A percentile compares a stretch with the other conserved stretches of the same genome.
phyloP scores from a whole-genome alignment of 192 early-diverging fungal genomes.

The Cladochytrium replicatum region DNA sequence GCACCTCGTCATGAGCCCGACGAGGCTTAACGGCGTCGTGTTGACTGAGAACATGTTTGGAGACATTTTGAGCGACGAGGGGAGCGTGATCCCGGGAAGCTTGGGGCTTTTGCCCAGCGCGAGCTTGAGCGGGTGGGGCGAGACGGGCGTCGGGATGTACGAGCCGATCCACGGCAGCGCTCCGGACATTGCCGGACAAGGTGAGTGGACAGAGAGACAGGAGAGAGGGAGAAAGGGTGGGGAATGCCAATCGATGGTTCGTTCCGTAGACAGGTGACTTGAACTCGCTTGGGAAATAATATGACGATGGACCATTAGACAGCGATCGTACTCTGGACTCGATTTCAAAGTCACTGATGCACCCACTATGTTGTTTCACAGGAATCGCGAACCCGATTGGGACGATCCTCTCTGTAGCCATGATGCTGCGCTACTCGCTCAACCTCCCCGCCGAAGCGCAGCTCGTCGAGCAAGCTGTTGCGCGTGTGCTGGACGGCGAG shows the following conservation, averaged over 20 bases:
- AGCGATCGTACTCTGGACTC: too few relatives aligned
- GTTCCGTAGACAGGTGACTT: too few relatives aligned
- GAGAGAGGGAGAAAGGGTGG: too few relatives aligned
- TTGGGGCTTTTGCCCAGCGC: conserved; percentile 91
- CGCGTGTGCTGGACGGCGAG: conserved; percentile 79
- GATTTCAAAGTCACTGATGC: not conserved
- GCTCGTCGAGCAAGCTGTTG: conserved; percentile 85
- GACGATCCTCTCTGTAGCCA: conserved; percentile 89
- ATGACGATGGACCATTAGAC: too few relatives aligned
- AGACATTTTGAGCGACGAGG: conserved; percentile 94
- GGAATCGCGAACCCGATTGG: conserved; percentile 94
- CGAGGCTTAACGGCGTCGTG: conserved; percentile 84
- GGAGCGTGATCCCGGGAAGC: conserved; percentile 87
- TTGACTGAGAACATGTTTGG: conserved; percentile 99
- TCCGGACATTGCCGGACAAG: conserved; percentile 96
- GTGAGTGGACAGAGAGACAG: too few relatives aligned
- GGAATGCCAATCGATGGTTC: too few relatives aligned
- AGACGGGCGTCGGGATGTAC: conserved; percentile 73
- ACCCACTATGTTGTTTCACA: conserved; percentile 6
- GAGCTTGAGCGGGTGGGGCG: conserved; percentile 76
- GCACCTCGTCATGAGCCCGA: conserved; percentile 89
- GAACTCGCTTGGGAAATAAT: too few relatives aligned
- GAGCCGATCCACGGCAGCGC: conserved; percentile 99
- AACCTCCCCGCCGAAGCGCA: conserved; percentile 81
- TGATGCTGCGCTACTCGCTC: conserved; percentile 93